Base-by-base conservation (phyloP, 2,329 filamentous ascomycete genomes). In the Fonsecaea pedrosoi region DNA sequence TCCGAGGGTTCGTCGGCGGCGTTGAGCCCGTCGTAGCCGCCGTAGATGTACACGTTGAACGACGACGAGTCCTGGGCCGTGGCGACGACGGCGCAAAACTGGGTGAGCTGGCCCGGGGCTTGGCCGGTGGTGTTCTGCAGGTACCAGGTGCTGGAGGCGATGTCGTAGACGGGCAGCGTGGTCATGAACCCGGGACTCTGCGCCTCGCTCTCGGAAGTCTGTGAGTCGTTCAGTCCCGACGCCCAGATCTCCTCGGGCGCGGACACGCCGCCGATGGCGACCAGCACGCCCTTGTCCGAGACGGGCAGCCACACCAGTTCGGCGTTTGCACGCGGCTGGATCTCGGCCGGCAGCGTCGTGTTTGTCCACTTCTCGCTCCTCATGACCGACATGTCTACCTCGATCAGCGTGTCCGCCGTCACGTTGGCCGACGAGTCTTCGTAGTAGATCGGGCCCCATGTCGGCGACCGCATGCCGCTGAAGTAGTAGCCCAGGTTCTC, bases 401-500 rank as follows among this genome's bases (percentile, higher is more conserved):
- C 82, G 71, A 92, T 85, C 35, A 92, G 77, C 1, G 79, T 85
- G 64, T 85, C 75, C 1, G 88, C 87, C 2, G 83, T 76, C 25
- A 64, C 48, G 45, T 69, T 72, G 25, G 72, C 72, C 1, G 85
- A 89, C 15, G 90, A 89, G 70, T 85, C 87, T 0, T 79, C 4
- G 73, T 68, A 70, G 54, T 67, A 66, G 25, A 64, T 80, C 82
- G 81, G 77, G 0, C 86, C 87, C 72, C 79, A 82, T 12, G 77
- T 76, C 0, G 80, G 75, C 0, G 86, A 82, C 13, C 80, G 84
- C 75, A 89, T 78, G 0, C 90, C 90, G 0, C 87, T 86, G 70
- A 92, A 90, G 71, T 92, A 92, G 80, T 87, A 92, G 0, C 88
- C 89, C 70, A 87, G 83, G 69, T 91, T 89, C 75, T 92, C 90